phyloP scores from a whole-genome alignment of 2,329 filamentous ascomycete genomes.

The Penicillium olsonii region DNA sequence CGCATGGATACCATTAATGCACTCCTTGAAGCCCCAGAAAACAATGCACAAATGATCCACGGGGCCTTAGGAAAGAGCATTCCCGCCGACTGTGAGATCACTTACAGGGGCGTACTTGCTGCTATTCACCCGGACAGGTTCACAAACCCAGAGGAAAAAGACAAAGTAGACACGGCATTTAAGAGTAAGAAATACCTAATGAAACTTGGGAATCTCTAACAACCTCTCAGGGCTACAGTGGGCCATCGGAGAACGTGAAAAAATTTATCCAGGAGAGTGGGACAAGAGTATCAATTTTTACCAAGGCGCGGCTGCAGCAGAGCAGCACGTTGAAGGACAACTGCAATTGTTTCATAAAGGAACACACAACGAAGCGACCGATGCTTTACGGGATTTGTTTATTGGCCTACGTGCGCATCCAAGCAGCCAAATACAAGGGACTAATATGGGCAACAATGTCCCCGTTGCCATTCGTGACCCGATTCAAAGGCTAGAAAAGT shows the following conservation, averaged over 20 bases:
- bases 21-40: neutral
- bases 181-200: neutral
- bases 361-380: neutral
- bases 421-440: too few relatives aligned
- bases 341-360: neutral
- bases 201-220: neutral
- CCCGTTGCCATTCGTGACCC: neutral
- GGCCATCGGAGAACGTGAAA: neutral
- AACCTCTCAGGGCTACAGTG: neutral
- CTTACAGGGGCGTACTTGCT: neutral
- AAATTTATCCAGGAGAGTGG: neutral
- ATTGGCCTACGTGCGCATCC: neutral
- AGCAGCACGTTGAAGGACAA: neutral
- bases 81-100: neutral
- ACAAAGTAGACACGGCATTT: neutral
- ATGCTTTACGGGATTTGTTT: neutral
- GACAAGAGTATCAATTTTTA: neutral
- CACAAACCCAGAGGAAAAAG: slow-evolving; percentile 14
- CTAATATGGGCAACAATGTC: neutral
- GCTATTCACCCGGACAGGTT: neutral
- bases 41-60: neutral
- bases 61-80: neutral
- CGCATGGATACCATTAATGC: neutral
- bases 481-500: neutral
- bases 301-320: neutral